phyloP scores from a whole-genome alignment of 2,329 filamentous ascomycete genomes.

The Fusarium tupiense region DNA sequence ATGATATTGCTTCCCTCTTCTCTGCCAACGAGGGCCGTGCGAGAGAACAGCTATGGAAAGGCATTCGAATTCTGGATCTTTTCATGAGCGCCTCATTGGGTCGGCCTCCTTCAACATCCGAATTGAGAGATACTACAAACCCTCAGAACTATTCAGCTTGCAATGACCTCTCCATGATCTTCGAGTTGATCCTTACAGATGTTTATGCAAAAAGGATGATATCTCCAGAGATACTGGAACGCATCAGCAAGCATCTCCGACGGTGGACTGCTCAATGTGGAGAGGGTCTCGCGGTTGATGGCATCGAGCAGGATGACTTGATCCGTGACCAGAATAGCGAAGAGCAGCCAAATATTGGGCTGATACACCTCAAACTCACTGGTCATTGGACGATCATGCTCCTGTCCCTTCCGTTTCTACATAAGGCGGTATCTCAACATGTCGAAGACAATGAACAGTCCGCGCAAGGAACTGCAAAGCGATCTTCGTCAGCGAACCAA shows the following conservation, averaged over 20 bases:
- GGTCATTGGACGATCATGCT: constrained; percentile 54
- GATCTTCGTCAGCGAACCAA: constrained; percentile 23
- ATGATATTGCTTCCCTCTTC: constrained; percentile 44
- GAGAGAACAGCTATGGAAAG: constrained; percentile 48
- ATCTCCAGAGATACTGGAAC: constrained; percentile 41
- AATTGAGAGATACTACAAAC: constrained; percentile 40
- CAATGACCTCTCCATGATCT: constrained; percentile 49
- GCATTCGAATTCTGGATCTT: constrained; percentile 46
- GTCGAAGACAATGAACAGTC: constrained; percentile 29
- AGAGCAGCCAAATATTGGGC: constrained; percentile 37
- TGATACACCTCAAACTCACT: constrained; percentile 48
- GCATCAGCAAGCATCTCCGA: constrained; percentile 38
- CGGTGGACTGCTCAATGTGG: constrained; percentile 37
- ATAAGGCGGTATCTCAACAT: constrained; percentile 43
- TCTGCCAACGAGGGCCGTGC: constrained; percentile 35
- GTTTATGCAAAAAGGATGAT: constrained; percentile 49
- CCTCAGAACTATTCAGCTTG: constrained; percentile 41
- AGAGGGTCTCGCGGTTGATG: constrained; percentile 30
- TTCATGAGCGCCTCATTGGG: constrained; percentile 49
- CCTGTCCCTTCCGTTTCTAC: constrained; percentile 49
- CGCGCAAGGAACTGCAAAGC: constrained; percentile 5
- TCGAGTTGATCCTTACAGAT: constrained; percentile 49
- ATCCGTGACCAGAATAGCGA: constrained; percentile 25
- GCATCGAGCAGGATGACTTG: constrained; percentile 35
- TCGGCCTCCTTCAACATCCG: constrained; percentile 47